These are phyloP conservation scores for Pseudogymnoascus sp. DNA, from an alignment of 2,329 filamentous ascomycete species.

Conservation along the genomic window DNA sequence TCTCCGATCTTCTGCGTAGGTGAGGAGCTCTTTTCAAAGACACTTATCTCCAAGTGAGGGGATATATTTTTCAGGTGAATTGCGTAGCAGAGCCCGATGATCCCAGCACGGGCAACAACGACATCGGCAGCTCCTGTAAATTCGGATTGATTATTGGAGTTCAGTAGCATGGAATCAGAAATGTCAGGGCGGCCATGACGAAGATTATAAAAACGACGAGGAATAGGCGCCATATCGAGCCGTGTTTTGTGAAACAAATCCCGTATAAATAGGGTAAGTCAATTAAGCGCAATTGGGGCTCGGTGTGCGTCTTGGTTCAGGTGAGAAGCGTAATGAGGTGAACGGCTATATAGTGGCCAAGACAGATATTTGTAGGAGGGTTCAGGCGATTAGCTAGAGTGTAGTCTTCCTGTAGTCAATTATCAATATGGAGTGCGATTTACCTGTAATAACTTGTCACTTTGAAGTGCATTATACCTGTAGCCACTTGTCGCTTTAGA, in stretches of 20 bases:
- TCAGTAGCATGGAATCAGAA: background rate
- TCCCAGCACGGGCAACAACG: constrained; percentile 11
- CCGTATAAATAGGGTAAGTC: background rate
- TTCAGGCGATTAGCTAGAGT: background rate
- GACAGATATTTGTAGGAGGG: background rate
- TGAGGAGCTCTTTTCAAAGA: constrained; percentile 11
- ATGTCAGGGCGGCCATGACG: background rate
- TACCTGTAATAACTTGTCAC: background rate
- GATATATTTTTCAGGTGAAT: background rate
- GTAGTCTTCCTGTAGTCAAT: no score
- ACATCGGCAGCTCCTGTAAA: constrained; percentile 8
- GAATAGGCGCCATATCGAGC: background rate
- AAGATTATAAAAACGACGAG: background rate
- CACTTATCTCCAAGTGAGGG: background rate
- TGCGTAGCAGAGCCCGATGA: background rate
- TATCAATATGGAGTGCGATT: background rate
- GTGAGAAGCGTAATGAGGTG: background rate
- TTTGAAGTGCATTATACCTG: background rate
- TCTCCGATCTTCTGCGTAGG: constrained; percentile 24
- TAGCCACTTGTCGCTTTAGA: background rate
- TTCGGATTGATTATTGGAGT: background rate
- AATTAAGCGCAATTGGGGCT: background rate
- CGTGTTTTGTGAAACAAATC: background rate
- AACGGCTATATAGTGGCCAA: background rate
- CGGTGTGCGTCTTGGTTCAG: background rate